Evolutionary conservation across 2,329 filamentous ascomycete species (phyloP), one percentile per base, ranked within the genome.

Genomic region (Dactylellina parvicollis): DNA sequence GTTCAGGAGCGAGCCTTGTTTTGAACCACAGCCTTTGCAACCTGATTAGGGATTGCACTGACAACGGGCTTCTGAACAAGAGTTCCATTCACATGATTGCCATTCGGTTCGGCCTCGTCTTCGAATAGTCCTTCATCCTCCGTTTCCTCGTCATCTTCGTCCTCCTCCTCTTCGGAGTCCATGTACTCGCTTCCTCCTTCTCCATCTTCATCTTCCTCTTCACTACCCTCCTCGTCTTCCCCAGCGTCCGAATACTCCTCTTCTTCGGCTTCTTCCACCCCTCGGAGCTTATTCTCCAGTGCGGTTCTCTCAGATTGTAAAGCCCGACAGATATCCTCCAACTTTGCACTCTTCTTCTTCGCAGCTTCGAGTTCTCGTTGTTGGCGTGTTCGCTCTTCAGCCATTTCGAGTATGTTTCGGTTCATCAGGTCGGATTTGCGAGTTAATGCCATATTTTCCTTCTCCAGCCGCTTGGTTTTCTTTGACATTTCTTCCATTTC

Each of bases 401-500:
- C 95, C 94, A 98, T 96, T 79, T 95, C 91, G 70, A 97, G 87
- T 79, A 99, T 97, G 81, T 96, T 98, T 76, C 91, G 89, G 79
- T 95, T 95, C 24, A 93, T 96, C 50, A 92, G 88, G 78, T 97
- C 93, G 80, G 97, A 94, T 81, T 97, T 96, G 64, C 94, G 88
- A 76, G 92, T 96, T 56, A 96, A 86, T 16, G 87, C 90, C 77
- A 95, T 90, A 78, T 99, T 98, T 79, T 99, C 95, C 82, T 96
- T 96, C 81, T 99, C 95, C 59, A 99, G 84, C 24, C 92, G 89
- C 82, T 97, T 97, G 4, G 94, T 96, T 83, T 98, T 98, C 83
- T 97, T 97, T 0, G 93, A 96, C 93, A 98, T 98, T 79, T 98
- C 95, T 82, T 98, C 95, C 93, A 98, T 98, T 82, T 98, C 95